Percentiles rank a stretch among this genome's conserved stretches.
phyloP scores from a whole-genome alignment of 495 filamentous ascomycete genomes.

The Hyaloscypha finlandica region DNA sequence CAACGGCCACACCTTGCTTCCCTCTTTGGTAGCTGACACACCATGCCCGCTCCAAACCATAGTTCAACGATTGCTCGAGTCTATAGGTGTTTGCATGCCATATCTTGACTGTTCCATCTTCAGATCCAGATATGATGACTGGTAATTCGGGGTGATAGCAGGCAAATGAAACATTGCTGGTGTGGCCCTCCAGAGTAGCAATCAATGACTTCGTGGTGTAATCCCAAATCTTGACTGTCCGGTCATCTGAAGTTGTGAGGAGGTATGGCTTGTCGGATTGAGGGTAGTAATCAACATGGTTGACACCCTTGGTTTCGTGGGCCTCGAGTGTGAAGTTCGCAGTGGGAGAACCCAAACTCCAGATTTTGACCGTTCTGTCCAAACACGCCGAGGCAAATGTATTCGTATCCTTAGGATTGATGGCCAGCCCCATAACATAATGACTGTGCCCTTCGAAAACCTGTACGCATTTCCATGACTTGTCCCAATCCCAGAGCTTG shows the following conservation, averaged over 20 bases:
- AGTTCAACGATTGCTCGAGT: conserved; percentile 92
- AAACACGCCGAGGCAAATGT: conserved; percentile 96
- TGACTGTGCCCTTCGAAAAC: conserved; percentile 98
- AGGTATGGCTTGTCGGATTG: conserved; percentile 96
- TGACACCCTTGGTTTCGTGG: conserved; percentile 97
- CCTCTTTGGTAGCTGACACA: conserved; percentile 94
- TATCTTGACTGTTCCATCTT: conserved; percentile 97
- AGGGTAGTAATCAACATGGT: conserved; percentile 90
- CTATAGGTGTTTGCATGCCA: conserved; percentile 98
- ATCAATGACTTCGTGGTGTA: conserved; percentile 98
- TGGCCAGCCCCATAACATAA: conserved; percentile 99
- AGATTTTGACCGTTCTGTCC: conserved; percentile 93
- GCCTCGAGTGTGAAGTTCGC: conserved; percentile 96
- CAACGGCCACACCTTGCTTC: conserved; percentile 89
- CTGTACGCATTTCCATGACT: conserved; percentile 96
- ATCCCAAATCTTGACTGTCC: conserved; percentile 96
- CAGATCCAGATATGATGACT: conserved; percentile 97
- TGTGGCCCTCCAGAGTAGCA: conserved; percentile 94
- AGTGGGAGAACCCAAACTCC: conserved; percentile 86
- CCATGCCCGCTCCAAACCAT: conserved; percentile 95
- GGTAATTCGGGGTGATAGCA: conserved; percentile 97
- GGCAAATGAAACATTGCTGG: conserved; percentile 98
- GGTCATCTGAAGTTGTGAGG: conserved; percentile 93
- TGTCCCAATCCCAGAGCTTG: conserved; percentile 99
- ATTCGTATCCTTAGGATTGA: conserved; percentile 99